Base-by-base conservation (phyloP, 2,329 filamentous ascomycete species). In the Elsinoe ampelina region DNA sequence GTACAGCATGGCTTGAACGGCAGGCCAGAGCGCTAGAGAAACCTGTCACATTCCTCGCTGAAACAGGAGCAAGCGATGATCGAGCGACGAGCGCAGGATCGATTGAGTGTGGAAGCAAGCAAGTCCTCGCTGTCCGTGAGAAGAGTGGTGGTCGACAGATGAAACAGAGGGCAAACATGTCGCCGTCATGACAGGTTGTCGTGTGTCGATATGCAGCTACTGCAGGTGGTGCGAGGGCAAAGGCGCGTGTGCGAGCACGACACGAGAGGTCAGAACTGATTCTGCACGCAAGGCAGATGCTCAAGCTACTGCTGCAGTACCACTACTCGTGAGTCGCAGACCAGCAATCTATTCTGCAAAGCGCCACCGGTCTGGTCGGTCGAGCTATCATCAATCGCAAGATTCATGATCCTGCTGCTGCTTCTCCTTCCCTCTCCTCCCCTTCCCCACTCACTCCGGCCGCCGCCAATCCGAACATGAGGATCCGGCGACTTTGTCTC, bases 11-110 rank as follows among this genome's bases (percentile, higher is more conserved):
- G 43, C 30, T 52, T 22, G 48, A 52, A 52, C 48, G 32, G 48
- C 30, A 36, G 48, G 48, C 48, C 48, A 52, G 48, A 52, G 48
- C 48, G 15, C 32, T 19, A 6, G 30, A 3, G n/a, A 13, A 10
- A 32, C 34, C 22, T 26, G 45, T 50, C 48, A 50, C 45, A 52
- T 52, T 52, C 48, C 48, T 52, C 8, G 48, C 34, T 52, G 48
- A 39, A 52, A 52, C 48, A 35, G 15, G 4, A 6, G 4, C 41
- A 13, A 22, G 10, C 13, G n/a, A 12, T 22, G 17, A 22, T 17
- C 10, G 26, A n/a, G 41, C 41, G n/a, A 34, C 48, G 48, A 39
- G n/a, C 5, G 48, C 22, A 52, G 48, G 48, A 52, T 52, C 48
- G 48, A 52, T 52, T 39, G 34, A 13, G 15, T 52, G 48, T 34